phyloP scores from a whole-genome alignment of 1,284 basidiomycete species.

The Trichosporon faecale region DNA sequence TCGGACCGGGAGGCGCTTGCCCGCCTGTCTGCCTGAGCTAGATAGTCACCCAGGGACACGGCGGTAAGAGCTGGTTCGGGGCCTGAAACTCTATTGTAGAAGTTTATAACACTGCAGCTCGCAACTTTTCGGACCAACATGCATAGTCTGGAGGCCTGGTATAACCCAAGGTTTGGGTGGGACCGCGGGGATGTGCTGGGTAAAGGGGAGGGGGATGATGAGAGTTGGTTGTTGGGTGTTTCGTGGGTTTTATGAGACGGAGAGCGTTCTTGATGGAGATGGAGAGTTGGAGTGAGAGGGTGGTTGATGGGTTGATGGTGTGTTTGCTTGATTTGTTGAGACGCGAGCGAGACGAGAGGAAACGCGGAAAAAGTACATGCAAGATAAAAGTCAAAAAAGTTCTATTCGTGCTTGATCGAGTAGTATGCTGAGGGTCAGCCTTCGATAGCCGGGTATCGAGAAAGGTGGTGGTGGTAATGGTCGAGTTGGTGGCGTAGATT shows the following conservation, averaged over 20 bases:
- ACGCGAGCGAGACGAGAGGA: slow-evolving; percentile 14
- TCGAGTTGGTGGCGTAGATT: neutral
- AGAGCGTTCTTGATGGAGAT: neutral
- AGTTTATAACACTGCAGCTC: no score
- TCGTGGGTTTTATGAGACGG: neutral
- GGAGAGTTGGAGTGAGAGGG: neutral
- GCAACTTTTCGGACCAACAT: slow-evolving; percentile 1
- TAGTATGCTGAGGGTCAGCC: slow-evolving; percentile 8
- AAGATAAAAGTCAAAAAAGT: slow-evolving; percentile 3
- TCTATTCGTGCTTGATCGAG: slow-evolving; percentile 12
- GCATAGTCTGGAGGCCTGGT: slow-evolving; percentile 1
- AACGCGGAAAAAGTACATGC: slow-evolving; percentile 11
- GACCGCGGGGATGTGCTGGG: slow-evolving; percentile 7
- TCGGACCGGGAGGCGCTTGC: neutral
- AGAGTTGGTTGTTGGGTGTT: neutral
- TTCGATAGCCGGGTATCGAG: slow-evolving; percentile 1
- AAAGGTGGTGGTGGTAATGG: neutral
- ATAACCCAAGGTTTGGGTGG: slow-evolving; percentile 1
- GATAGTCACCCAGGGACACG: neutral
- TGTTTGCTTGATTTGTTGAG: slow-evolving; percentile 7
- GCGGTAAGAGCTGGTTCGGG: no score
- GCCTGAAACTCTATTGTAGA: neutral
- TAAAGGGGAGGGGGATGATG: neutral
- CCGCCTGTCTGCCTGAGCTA: neutral
- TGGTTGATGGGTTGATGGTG: neutral